phyloP scores from a whole-genome alignment of 352 stramenopile genomes.

The Pythium sp. region DNA sequence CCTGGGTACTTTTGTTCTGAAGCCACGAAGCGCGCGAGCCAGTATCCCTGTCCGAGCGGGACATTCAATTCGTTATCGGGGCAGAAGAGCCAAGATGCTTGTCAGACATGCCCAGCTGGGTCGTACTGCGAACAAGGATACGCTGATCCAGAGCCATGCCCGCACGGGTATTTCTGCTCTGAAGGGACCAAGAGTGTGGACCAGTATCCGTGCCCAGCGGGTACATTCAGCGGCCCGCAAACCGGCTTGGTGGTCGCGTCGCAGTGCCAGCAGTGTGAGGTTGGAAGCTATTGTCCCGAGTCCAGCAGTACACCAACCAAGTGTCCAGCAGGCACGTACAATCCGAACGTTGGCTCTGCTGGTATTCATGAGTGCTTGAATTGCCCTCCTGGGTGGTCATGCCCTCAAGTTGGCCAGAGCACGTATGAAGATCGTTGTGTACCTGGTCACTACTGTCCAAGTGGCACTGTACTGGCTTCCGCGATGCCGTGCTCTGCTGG shows the following conservation, averaged over 20 bases:
- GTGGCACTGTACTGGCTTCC: conserved; percentile 45
- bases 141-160: conserved; percentile 49
- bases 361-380: conserved; percentile 55
- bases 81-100: conserved; percentile 50
- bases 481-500: conserved; percentile 70
- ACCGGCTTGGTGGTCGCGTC: conserved; percentile 47
- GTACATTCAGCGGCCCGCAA: conserved; percentile 74
- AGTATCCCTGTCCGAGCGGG: conserved; percentile 85
- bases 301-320: conserved; percentile 58
- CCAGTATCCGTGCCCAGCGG: conserved; percentile 85
- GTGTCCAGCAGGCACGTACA: conserved; percentile 80
- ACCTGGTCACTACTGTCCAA: conserved; percentile 73
- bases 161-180: conserved; percentile 81
- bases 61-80: conserved; percentile 70
- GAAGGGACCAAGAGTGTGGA: conserved; percentile 55
- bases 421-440: conserved; percentile 62
- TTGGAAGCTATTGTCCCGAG: conserved; percentile 85
- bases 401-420: conserved; percentile 62
- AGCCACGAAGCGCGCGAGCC: conserved; percentile 54
- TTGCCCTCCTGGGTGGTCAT: conserved; percentile 74
- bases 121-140: conserved; percentile 63
- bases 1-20: conserved; percentile 68
- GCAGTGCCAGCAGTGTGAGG: conserved; percentile 52
- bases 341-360: conserved; percentile 44
- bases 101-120: conserved; percentile 52